phyloP scores from a whole-genome alignment of 345 rosid genomes.

The Laguncularia racemosa region DNA sequence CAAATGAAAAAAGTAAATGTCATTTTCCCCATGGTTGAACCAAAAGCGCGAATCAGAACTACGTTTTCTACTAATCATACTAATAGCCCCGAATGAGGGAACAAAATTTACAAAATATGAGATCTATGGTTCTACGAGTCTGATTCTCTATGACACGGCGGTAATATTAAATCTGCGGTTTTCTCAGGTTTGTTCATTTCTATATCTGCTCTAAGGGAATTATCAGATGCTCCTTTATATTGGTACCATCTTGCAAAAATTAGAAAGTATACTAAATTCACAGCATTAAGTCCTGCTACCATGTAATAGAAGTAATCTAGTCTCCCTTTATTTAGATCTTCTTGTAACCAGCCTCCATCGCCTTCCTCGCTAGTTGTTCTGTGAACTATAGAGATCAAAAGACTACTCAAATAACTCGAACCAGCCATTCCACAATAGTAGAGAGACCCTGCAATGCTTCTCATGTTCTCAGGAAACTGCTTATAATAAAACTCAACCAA shows the following conservation, averaged over 20 bases:
- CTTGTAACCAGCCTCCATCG: slow-evolving; percentile 38
- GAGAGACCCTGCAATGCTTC: slow-evolving; percentile 44
- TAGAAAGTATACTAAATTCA: slow-evolving; percentile 28
- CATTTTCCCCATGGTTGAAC: no score
- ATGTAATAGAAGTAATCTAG: slow-evolving; percentile 35
- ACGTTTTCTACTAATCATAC: no score
- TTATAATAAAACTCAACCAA: slow-evolving; percentile 41
- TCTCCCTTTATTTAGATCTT: slow-evolving; percentile 48
- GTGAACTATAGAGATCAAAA: slow-evolving; percentile 31
- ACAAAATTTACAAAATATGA: neutral
- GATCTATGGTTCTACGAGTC: neutral
- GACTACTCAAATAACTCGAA: slow-evolving; percentile 31
- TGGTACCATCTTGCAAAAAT: slow-evolving; percentile 32
- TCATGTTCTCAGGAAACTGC: slow-evolving; percentile 62
- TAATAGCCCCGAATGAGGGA: no score
- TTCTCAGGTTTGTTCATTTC: slow-evolving; percentile 1
- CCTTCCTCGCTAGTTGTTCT: slow-evolving; percentile 15
- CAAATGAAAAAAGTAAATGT: no score
- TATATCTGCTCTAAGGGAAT: neutral
- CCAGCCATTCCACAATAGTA: slow-evolving; percentile 35
- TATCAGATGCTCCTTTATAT: slow-evolving; percentile 16
- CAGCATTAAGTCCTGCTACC: slow-evolving; percentile 22
- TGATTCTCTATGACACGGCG: neutral
- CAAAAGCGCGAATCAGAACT: no score
- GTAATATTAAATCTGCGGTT: slow-evolving; percentile 1